Conservation (phyloP, 2,329 filamentous ascomycete species). For the Colletotrichum truncatum region DNA sequence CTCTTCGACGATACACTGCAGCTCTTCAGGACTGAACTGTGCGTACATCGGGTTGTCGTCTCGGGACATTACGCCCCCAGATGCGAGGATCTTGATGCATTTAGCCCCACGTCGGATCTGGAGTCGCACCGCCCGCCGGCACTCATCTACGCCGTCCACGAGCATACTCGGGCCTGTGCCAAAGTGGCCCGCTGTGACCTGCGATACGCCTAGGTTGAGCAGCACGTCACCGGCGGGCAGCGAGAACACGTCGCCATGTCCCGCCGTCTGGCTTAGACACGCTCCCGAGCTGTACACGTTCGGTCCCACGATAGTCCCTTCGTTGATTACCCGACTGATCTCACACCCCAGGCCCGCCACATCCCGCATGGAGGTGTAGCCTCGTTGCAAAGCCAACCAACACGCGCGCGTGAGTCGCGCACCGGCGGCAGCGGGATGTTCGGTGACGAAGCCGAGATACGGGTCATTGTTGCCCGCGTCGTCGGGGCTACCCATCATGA, state of each 20-base stretch:
- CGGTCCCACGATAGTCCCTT: conserved; percentile 54
- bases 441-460: conserved; percentile 33
- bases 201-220: conserved; percentile 42
- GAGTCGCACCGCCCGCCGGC: conserved; percentile 50
- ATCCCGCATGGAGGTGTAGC: conserved; percentile 61
- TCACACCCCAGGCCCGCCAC: conserved; percentile 41
- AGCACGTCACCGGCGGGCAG: conserved; percentile 46
- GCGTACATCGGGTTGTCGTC: conserved; percentile 51
- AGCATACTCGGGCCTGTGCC: conserved; percentile 40
- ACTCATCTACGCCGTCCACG: conserved; percentile 57
- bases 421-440: conserved; percentile 44
- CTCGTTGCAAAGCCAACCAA: conserved; percentile 50
- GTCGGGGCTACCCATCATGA: conserved; percentile 42
- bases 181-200: conserved; percentile 41
- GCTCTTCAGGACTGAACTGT: conserved; percentile 54
- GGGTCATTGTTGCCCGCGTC: conserved; percentile 32
- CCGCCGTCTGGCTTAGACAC: conserved; percentile 55
- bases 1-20: conserved; percentile 53
- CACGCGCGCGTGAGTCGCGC: conserved; percentile 51
- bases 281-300: conserved; percentile 58
- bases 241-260: conserved; percentile 55
- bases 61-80: conserved; percentile 50
- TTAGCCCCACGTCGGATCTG: conserved; percentile 56
- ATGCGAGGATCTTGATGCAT: conserved; percentile 57
- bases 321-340: conserved; percentile 26